A percentile compares a stretch with the other conserved stretches of the same genome.
phyloP scores from a whole-genome alignment of 208 protist species.

The Acanthamoeba culbertsoni region DNA sequence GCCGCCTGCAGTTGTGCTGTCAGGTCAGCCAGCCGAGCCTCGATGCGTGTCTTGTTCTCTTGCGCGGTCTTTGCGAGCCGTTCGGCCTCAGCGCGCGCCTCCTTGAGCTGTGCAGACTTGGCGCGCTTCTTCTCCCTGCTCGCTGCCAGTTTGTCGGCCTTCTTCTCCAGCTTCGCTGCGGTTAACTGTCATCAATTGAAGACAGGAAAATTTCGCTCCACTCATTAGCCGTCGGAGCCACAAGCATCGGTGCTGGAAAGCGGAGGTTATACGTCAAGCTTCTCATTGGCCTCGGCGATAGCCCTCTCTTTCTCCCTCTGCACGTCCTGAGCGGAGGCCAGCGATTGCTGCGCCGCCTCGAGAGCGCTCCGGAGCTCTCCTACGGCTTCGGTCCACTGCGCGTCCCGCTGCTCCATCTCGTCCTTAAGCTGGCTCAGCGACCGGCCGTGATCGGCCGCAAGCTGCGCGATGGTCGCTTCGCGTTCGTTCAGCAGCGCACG shows the following conservation, averaged over 20 bases:
- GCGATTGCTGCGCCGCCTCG: background rate
- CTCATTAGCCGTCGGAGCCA: no score
- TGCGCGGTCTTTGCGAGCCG: background rate
- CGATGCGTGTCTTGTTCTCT: background rate
- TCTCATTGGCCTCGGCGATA: no score
- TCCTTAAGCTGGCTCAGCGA: background rate
- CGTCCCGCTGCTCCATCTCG: background rate
- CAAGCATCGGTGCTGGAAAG: no score
- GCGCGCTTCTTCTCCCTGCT: background rate
- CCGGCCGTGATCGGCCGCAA: background rate
- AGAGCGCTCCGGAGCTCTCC: background rate
- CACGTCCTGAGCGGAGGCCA: background rate
- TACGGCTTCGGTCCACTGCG: background rate
- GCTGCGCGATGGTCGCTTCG: background rate
- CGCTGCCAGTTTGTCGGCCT: background rate
- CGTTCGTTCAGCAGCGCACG: no score
- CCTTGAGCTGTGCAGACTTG: background rate
- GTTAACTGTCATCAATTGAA: no score
- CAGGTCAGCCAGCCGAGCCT: background rate
- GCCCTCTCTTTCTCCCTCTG: background rate
- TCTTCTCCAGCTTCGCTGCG: background rate
- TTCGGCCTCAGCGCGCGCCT: background rate
- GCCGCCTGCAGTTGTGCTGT: background rate
- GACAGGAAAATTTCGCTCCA: no score
- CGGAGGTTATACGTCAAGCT: no score